phyloP scores from a whole-genome alignment of 306 rosid species.

The Prunus armeniaca region DNA sequence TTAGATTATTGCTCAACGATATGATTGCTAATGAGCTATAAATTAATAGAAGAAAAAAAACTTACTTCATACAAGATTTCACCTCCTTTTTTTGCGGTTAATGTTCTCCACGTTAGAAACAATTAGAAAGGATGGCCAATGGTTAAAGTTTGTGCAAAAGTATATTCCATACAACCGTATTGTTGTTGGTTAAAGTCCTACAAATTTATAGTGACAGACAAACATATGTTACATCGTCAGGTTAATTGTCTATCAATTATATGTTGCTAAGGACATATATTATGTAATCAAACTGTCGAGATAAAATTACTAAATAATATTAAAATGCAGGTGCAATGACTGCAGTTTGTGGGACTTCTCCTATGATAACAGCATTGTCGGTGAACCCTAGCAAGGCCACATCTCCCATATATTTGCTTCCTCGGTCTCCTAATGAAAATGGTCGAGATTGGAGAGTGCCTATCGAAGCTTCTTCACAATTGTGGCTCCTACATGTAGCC shows the following conservation, averaged over 20 bases:
- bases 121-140: neutral
- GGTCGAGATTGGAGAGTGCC: constrained; percentile 71
- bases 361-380: constrained; percentile 86
- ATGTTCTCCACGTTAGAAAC: neutral
- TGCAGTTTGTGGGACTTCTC: constrained; percentile 72
- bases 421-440: constrained; percentile 42
- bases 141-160: neutral
- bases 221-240: neutral
- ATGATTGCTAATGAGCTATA: too few species aligned
- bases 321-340: constrained; percentile 64
- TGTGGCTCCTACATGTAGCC: constrained; percentile 85
- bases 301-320: too few species aligned
- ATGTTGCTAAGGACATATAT: neutral
- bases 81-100: neutral
- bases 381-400: constrained; percentile 69
- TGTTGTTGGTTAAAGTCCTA: too few species aligned
- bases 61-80: neutral
- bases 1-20: too few species aligned
- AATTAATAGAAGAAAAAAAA: too few species aligned
- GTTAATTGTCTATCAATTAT: neutral
- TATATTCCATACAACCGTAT: too few species aligned
- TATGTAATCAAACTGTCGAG: neutral
- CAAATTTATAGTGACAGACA: neutral
- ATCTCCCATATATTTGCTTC: constrained; percentile 70
- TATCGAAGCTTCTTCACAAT: constrained; percentile 70